Evolutionary conservation across 2,329 filamentous ascomycete genomes (phyloP).

Genomic region (Microcera coccophila): DNA sequence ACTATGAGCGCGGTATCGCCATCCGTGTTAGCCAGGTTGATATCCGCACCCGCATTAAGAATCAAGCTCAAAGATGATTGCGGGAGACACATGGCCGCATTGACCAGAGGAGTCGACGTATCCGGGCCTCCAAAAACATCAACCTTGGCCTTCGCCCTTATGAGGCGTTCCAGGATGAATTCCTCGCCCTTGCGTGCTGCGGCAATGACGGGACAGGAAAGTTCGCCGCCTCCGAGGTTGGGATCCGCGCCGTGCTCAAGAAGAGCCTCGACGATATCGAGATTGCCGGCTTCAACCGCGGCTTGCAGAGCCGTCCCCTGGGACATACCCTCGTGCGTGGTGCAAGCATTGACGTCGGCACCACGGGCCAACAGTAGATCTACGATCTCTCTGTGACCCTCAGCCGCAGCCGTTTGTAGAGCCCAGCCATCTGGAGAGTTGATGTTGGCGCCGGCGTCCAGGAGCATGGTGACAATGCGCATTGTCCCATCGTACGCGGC

Average conservation of each 20-base stretch:
- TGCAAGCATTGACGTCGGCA: conserved; percentile 34
- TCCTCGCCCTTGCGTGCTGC: conserved; percentile 33
- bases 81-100: conserved; percentile 34
- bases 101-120: conserved; percentile 35
- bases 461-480: conserved; percentile 28
- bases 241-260: conserved; percentile 37
- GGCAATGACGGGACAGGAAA: conserved; percentile 35
- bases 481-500: conserved; percentile 36
- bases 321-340: conserved; percentile 24
- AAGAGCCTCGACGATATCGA: conserved; percentile 35
- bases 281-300: conserved; percentile 33
- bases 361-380: conserved; percentile 32
- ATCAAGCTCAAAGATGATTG: conserved; percentile 29
- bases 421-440: conserved; percentile 36
- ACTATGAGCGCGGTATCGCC: conserved; percentile 39
- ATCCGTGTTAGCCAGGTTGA: conserved; percentile 33
- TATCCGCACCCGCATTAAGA: conserved; percentile 36
- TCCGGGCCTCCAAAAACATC: conserved; percentile 34
- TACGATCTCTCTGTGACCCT: conserved; percentile 35
- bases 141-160: conserved; percentile 34
- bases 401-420: conserved; percentile 35
- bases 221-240: conserved; percentile 33
- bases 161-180: conserved; percentile 33
- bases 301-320: conserved; percentile 39
- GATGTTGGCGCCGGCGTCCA: conserved; percentile 32